These are phyloP conservation scores for Symbiotaphrina buchneri DNA, from an alignment of 495 filamentous ascomycete genomes.

Conservation along the genomic window DNA sequence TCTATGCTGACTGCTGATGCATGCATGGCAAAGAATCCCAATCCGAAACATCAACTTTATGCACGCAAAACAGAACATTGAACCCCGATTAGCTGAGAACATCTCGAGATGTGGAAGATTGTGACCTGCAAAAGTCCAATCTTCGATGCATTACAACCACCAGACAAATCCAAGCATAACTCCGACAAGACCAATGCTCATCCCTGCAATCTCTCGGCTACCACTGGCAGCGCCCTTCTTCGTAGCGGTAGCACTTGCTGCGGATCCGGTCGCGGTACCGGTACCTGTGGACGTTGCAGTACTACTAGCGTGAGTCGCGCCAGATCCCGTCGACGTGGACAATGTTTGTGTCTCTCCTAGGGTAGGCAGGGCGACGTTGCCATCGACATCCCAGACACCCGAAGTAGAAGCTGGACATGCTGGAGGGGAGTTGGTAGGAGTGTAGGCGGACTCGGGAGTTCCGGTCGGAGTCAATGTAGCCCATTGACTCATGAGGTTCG, in stretches of 20 bases:
- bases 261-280: not conserved
- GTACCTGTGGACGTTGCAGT: constrained; percentile 1
- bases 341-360: constrained; percentile 26
- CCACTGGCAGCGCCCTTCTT: constrained; percentile 5
- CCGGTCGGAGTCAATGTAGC: constrained; percentile 45
- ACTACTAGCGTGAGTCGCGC: not conserved
- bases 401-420: constrained; percentile 48
- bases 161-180: constrained; percentile 7
- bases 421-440: constrained; percentile 33
- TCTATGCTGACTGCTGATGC: not conserved
- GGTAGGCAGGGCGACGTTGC: constrained; percentile 42
- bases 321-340: not conserved
- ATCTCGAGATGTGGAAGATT: not conserved
- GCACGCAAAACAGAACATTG: not conserved
- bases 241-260: constrained; percentile 2
- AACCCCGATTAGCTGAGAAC: not conserved
- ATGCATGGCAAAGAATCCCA: no score
- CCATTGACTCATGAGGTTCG: constrained; percentile 59
- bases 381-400: constrained; percentile 49
- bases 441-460: constrained; percentile 38
- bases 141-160: constrained; percentile 4
- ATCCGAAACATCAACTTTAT: no score
- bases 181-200: constrained; percentile 3
- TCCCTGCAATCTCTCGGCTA: constrained; percentile 5
- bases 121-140: no score